Evolutionary conservation across 768 basidiomycete genomes (phyloP).

Genomic region (Mycena vitilis): DNA sequence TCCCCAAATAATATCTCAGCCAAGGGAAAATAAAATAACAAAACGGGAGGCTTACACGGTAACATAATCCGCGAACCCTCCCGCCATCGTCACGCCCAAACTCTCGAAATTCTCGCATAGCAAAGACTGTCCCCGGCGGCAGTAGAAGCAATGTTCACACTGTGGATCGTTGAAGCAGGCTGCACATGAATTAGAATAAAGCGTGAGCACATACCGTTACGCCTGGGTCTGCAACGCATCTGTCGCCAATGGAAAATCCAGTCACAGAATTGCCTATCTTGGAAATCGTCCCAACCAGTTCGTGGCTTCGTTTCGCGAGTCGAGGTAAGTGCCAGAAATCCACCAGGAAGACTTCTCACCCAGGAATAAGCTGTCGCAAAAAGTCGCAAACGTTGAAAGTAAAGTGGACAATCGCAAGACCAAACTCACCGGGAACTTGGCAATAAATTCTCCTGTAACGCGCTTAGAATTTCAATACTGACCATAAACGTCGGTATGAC

Average conservation of each 20-base stretch:
- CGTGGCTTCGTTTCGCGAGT: conserved; percentile 46
- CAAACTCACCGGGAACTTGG: conserved; percentile 70
- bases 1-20: conserved; percentile 37
- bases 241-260: conserved; percentile 55
- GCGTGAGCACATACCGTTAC: conserved; percentile 40
- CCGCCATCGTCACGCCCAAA: conserved; percentile 70
- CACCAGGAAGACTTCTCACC: no score
- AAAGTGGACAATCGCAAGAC: background rate
- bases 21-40: background rate
- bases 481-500: conserved; percentile 3
- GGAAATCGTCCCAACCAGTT: conserved; percentile 55
- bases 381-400: background rate
- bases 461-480: conserved; percentile 7
- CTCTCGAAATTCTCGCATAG: conserved; percentile 79
- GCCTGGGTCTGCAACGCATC: conserved; percentile 56
- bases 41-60: conserved; percentile 64
- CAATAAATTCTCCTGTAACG: conserved; percentile 71
- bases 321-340: no score
- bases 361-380: conserved; percentile 49
- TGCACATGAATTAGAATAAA: conserved; percentile 32
- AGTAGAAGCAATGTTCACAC: conserved; percentile 80
- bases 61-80: conserved; percentile 83
- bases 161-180: background rate
- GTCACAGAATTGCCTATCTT: conserved; percentile 55
- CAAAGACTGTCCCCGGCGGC: conserved; percentile 74